Evolutionary conservation across 176 grass and related monocot species (phyloP).

Genomic region (Cenchrus purpureus): DNA sequence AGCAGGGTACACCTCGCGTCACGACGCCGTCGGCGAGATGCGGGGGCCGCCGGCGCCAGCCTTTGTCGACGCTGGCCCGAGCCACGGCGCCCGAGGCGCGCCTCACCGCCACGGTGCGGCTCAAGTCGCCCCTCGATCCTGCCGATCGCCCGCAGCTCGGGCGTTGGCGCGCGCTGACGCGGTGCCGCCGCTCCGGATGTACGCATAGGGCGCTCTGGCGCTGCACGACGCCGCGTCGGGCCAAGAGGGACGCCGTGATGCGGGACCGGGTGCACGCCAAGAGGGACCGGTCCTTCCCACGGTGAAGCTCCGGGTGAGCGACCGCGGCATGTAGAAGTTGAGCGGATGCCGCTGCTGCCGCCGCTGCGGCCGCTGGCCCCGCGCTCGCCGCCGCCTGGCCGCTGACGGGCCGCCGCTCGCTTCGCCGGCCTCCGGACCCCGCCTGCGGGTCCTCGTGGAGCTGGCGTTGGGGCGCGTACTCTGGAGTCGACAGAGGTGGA

Average conservation of each 20-base stretch:
- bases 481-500: too few species aligned
- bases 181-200: slow-evolving; percentile 42
- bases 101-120: background rate
- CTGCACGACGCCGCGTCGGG: slow-evolving; percentile 1
- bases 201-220: slow-evolving; percentile 30
- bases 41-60: background rate
- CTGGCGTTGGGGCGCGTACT: too few species aligned
- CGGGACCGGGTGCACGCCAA: slow-evolving; percentile 35
- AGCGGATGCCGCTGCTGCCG: too few species aligned
- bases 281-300: background rate
- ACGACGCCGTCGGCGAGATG: slow-evolving; percentile 77
- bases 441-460: too few species aligned
- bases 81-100: background rate
- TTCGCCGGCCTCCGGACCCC: too few species aligned
- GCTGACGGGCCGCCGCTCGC: too few species aligned
- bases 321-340: too few species aligned
- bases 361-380: too few species aligned
- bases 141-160: slow-evolving; percentile 11
- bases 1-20: slow-evolving; percentile 89
- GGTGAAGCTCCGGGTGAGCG: too few species aligned
- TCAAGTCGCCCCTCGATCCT: slow-evolving; percentile 31
- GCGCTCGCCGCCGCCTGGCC: too few species aligned
- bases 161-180: slow-evolving; percentile 30
- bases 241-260: slow-evolving; percentile 39
- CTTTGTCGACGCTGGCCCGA: background rate